Evolutionary conservation across 1,284 basidiomycete genomes (phyloP).

Genomic region (Papiliotrema flavescens): DNA sequence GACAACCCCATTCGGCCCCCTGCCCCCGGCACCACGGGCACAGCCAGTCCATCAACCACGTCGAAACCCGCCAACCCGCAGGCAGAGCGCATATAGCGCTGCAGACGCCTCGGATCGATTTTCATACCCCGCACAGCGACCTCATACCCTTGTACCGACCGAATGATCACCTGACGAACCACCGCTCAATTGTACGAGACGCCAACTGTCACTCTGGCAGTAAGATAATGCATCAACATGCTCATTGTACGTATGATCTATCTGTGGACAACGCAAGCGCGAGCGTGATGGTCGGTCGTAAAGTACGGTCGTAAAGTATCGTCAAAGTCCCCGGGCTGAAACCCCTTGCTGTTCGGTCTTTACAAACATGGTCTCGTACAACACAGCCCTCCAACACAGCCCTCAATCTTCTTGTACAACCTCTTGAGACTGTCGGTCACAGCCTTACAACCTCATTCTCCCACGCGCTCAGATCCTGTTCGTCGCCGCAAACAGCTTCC

Average conservation of each 20-base stretch:
- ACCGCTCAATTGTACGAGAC: too few relatives aligned
- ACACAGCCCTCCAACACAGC: too few relatives aligned
- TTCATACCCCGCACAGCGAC: conserved; percentile 1
- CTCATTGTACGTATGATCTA: background rate
- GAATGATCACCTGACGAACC: too few relatives aligned
- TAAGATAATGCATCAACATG: background rate
- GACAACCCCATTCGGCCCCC: background rate
- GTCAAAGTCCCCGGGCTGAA: too few relatives aligned
- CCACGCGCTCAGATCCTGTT: background rate
- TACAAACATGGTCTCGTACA: too few relatives aligned
- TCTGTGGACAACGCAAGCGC: background rate
- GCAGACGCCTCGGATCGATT: background rate
- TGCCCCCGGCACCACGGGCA: background rate
- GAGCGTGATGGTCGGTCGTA: too few relatives aligned
- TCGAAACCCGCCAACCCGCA: background rate
- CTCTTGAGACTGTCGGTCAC: background rate
- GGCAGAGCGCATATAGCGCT: background rate
- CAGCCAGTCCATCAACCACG: background rate
- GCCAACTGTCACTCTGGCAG: too few relatives aligned
- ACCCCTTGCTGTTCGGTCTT: too few relatives aligned
- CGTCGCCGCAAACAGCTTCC: too few relatives aligned
- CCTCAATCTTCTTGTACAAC: too few relatives aligned
- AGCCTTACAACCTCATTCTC: background rate
- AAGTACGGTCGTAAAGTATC: too few relatives aligned
- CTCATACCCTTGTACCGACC: too few relatives aligned